These are phyloP conservation scores for Cryptosporidium andersoni DNA, from an alignment of 169 alveolate genomes.

Conservation along the genomic window DNA sequence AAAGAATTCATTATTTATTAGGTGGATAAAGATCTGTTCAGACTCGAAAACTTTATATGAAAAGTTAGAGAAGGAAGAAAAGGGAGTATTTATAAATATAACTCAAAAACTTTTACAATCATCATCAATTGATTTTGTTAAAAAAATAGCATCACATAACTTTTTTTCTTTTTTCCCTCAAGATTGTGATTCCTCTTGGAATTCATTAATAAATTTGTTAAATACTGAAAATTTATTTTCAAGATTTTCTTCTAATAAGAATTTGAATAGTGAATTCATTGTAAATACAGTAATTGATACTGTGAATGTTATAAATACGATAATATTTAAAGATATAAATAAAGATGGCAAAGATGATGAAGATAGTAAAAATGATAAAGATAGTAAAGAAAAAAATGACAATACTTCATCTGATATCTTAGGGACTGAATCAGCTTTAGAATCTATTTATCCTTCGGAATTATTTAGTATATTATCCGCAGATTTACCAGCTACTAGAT, in stretches of 20 bases:
- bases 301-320: conserved; percentile 10
- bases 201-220: conserved; percentile 2
- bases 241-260: neutral
- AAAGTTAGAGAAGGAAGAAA: neutral
- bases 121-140: neutral
- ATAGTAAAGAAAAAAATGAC: neutral
- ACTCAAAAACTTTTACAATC: conserved; percentile 27
- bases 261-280: neutral
- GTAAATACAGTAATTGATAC: conserved; percentile 34
- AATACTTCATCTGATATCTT: neutral
- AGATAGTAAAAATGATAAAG: neutral
- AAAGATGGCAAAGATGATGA: neutral
- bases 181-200: conserved; percentile 48
- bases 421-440: neutral
- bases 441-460: conserved; percentile 2
- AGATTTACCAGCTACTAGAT: conserved; percentile 4
- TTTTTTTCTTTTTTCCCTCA: conserved; percentile 22
- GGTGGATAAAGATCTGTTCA: conserved; percentile 47
- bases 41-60: conserved; percentile 38
- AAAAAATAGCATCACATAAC: neutral
- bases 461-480: conserved; percentile 27
- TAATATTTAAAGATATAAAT: conserved; percentile 19
- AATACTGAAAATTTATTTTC: neutral
- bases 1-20: conserved; percentile 10
- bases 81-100: conserved; percentile 9